Evolutionary conservation across 225 moss, liverwort and hornwort species (phyloP).

Genomic region (Neckera pumila): DNA sequence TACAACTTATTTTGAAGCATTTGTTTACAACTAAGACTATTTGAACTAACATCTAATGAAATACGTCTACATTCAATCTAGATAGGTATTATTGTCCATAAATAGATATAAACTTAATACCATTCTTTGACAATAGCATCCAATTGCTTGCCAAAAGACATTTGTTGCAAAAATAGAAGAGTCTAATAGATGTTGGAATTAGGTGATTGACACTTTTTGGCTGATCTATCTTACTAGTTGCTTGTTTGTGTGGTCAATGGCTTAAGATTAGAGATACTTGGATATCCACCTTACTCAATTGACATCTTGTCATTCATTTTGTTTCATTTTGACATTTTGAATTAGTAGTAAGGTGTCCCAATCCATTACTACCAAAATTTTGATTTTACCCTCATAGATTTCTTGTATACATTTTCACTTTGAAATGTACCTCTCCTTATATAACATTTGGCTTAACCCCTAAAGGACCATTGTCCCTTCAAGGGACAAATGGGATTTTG

Average conservation of each 20-base stretch:
- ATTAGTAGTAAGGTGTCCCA: background rate
- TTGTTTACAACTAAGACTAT: accelerated
- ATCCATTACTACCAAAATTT: accelerated
- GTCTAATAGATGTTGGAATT: accelerated
- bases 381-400: accelerated
- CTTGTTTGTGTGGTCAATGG: background rate
- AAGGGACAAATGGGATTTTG: too few relatives aligned
- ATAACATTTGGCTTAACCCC: too few relatives aligned
- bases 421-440: accelerated
- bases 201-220: accelerated
- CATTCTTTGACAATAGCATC: background rate
- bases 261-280: background rate
- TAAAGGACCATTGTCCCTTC: too few relatives aligned
- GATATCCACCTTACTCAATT: background rate
- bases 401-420: accelerated
- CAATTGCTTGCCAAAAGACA: background rate
- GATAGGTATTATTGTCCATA: accelerated
- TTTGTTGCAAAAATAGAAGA: accelerated
- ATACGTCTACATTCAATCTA: background rate
- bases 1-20: background rate
- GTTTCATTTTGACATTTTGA: background rate
- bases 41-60: background rate
- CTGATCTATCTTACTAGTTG: background rate
- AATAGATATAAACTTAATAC: accelerated
- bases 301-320: background rate